These are phyloP conservation scores for Magnusiomyces clavatus DNA, from an alignment of 1,139 yeast species.

Conservation along the genomic window DNA sequence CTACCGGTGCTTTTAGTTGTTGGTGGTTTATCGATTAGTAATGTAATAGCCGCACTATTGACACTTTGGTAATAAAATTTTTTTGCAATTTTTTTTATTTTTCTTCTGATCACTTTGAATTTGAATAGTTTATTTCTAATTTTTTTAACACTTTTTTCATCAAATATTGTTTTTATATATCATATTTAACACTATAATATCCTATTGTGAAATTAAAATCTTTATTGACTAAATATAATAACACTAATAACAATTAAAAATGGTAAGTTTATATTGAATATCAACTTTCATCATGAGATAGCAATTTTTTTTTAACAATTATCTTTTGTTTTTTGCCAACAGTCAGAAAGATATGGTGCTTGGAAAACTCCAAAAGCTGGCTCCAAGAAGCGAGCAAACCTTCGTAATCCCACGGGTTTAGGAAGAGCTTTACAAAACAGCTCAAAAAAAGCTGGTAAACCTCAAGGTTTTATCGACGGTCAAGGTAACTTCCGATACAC, in stretches of 20 bases:
- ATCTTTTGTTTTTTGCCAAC: background rate
- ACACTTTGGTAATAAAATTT: background rate
- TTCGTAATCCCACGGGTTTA: conserved; percentile 74
- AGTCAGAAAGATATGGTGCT: conserved; percentile 31
- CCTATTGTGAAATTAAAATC: background rate
- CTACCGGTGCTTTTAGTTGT: no score
- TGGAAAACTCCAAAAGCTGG: conserved; percentile 92
- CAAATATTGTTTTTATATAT: background rate
- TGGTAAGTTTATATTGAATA: conserved; percentile 2
- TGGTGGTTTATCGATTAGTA: no score
- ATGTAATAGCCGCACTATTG: no score
- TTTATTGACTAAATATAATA: background rate
- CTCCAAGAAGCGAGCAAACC: conserved; percentile 46
- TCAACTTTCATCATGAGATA: background rate
- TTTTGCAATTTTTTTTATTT: conserved; percentile 3
- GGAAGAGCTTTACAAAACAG: conserved; percentile 80
- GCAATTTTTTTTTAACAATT: background rate
- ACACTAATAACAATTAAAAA: background rate
- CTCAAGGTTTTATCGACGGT: conserved; percentile 73
- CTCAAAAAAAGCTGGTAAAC: conserved; percentile 58
- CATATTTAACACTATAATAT: background rate
- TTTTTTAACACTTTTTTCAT: background rate
- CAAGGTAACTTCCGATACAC: conserved; percentile 37
- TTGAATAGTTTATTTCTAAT: background rate
- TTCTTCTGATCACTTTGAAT: background rate